phyloP scores from a whole-genome alignment of 2,329 filamentous ascomycete species.

The Gaeumannomyces sp. region DNA sequence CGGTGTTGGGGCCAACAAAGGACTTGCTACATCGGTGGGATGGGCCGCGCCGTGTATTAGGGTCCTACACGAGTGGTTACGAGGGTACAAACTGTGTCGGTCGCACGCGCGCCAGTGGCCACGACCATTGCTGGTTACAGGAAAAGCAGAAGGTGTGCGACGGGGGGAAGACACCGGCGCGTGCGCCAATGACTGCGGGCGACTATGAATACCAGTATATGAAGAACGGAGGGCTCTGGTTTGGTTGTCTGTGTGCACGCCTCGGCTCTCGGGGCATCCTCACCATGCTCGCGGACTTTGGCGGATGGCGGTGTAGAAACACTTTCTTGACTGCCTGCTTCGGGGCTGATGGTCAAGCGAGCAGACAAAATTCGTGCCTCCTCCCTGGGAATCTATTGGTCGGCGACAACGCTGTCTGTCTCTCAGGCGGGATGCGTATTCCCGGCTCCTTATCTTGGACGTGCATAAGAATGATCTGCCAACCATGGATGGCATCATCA shows the following conservation, averaged over 20 bases:
- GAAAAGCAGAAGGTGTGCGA: not conserved
- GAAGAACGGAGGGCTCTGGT: no score
- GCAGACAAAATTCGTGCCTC: no score
- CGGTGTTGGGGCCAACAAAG: constrained; percentile 1
- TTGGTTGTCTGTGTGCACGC: not conserved
- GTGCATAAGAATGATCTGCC: no score
- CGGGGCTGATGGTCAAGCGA: no score
- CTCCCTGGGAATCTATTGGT: no score
- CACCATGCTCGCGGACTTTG: no score
- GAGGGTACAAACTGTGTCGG: not conserved
- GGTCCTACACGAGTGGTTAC: not conserved
- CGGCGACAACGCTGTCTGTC: no score
- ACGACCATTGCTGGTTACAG: not conserved
- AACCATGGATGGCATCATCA: no score
- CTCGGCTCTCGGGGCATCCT: no score
- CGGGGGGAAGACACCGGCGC: not conserved
- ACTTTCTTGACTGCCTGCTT: no score
- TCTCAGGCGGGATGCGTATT: no score
- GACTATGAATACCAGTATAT: not conserved
- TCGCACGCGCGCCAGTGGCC: not conserved
- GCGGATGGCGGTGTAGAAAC: not conserved
- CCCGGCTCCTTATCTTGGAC: no score
- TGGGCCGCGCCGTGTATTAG: not conserved
- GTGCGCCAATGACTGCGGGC: not conserved
- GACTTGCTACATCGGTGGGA: not conserved